Percentiles rank a stretch among this genome's conserved stretches.
Evolutionary conservation across 768 basidiomycete species (phyloP).

Genomic region (Rickenella mellea): DNA sequence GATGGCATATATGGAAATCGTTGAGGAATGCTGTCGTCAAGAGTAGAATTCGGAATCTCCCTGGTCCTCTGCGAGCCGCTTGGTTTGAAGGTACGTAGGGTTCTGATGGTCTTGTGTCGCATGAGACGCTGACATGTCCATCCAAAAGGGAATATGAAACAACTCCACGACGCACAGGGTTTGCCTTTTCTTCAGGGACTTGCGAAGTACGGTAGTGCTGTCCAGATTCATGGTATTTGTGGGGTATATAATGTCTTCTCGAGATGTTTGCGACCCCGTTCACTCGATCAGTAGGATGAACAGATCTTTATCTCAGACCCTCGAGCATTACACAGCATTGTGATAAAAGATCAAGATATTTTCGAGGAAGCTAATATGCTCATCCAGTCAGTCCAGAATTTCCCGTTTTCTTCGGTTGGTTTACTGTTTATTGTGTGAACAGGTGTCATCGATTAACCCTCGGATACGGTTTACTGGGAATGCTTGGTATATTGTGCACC

Average conservation of each 20-base stretch:
- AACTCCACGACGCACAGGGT: constrained; percentile 9
- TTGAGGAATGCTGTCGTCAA: constrained; percentile 10
- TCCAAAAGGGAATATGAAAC: constrained; percentile 12
- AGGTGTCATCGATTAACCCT: constrained; percentile 5
- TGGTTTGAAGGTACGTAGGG: constrained; percentile 22
- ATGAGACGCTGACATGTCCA: background rate
- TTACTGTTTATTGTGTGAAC: background rate
- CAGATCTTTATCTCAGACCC: constrained; percentile 29
- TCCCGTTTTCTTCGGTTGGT: background rate
- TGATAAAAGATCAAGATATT: constrained; percentile 26
- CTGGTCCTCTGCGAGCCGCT: constrained; percentile 26
- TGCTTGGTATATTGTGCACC: constrained; percentile 1
- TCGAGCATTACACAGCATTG: constrained; percentile 25
- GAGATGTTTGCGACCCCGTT: background rate
- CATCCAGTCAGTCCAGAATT: constrained; percentile 7
- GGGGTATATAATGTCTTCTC: constrained; percentile 16
- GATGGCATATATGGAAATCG: constrained; percentile 15
- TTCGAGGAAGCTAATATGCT: constrained; percentile 23
- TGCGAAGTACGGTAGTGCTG: constrained; percentile 21
- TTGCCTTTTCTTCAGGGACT: constrained; percentile 11
- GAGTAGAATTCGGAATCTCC: constrained; percentile 28
- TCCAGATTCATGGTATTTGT: constrained; percentile 25
- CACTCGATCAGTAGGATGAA: constrained; percentile 8
- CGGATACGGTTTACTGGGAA: constrained; percentile 4
- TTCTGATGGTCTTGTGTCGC: background rate